These are phyloP conservation scores for Dactylellina leptospora DNA, from an alignment of 2,329 filamentous ascomycete species.

Conservation along the genomic window DNA sequence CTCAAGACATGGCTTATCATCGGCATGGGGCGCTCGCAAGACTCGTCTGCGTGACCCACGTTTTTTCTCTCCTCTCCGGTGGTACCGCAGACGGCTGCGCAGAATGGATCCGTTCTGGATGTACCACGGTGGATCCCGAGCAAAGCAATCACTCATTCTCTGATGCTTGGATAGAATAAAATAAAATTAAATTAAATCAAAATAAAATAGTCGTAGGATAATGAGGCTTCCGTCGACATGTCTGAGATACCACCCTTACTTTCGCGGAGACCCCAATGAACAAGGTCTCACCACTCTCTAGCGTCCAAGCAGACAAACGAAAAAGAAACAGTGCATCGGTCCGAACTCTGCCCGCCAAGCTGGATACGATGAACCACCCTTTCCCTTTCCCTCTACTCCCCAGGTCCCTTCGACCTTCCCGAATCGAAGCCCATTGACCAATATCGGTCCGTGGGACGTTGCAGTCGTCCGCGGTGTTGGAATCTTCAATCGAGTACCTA, in stretches of 20 bases:
- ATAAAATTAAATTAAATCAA: too few species aligned
- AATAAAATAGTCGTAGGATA: too few species aligned
- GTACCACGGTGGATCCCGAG: slow-evolving; percentile 18
- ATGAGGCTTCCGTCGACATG: too few species aligned
- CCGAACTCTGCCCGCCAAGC: slow-evolving; percentile 8
- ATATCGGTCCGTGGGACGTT: background rate
- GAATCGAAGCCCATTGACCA: slow-evolving; percentile 3
- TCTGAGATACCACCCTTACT: too few species aligned
- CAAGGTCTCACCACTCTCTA: too few species aligned
- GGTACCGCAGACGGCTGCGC: background rate
- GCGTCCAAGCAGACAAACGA: too few species aligned
- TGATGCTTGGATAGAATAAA: too few species aligned
- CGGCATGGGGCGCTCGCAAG: slow-evolving; percentile 4
- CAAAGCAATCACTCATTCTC: background rate
- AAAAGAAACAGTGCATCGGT: too few species aligned
- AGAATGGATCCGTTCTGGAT: background rate
- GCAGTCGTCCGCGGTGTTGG: background rate
- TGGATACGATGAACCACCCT: background rate
- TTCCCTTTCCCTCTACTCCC: too few species aligned
- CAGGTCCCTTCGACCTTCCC: slow-evolving; percentile 21
- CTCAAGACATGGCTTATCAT: slow-evolving; percentile 15
- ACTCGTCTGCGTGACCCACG: slow-evolving; percentile 46
- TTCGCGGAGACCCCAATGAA: too few species aligned
- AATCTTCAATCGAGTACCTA: background rate
- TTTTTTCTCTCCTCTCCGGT: slow-evolving; percentile 13